Evolutionary conservation across 208 protist species (phyloP), one percentile per base, ranked within the genome.

Genomic region (Wallacemonas sp.): DNA sequence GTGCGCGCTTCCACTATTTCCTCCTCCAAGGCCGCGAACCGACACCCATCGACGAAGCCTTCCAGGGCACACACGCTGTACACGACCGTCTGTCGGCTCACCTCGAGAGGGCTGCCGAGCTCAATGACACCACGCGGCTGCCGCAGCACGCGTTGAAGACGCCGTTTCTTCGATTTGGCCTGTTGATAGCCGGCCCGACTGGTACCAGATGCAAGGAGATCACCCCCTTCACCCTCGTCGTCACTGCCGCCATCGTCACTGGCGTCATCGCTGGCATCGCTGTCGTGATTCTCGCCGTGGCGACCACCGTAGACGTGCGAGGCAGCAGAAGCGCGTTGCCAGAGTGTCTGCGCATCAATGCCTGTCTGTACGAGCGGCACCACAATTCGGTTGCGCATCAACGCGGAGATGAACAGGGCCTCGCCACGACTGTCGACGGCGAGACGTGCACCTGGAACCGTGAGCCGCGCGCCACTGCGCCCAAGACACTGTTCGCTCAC

Each of bases 401-500:
- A 70, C 39, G 90, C 80, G 1, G 96, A 95, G 36, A 99, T 93
- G 78, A 99, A 97, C 11, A 99, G 81, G 2, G 98, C 98, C 19
- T 95, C 80, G 14, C 98, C 97, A 61, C 90, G 80, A n/a, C 94
- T 85, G 73, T 99, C 98, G 11, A 91, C 88, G 0, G 92, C 96
- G n/a, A 99, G 69, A 56, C 95, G 97, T 46, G 98, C 87, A 0
- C 93, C 93, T 0, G 98, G 97, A 38, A 98, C 95, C 16, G 97
- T 98, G 49, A 98, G 84, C 12, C 98, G 83, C 61, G 93, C 97
- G 19, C 98, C 98, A 24, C 95, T 96, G 68, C 99, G 97, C 30
- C 98, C 98, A 49, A 98, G 98, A 21, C 88, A 97, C 52, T 99
- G 95, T 56, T 96, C 76, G 76, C 98, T 98, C 43, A 99, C 90